phyloP scores from a whole-genome alignment of 2,329 filamentous ascomycete genomes.

The Fusarium palustre region DNA sequence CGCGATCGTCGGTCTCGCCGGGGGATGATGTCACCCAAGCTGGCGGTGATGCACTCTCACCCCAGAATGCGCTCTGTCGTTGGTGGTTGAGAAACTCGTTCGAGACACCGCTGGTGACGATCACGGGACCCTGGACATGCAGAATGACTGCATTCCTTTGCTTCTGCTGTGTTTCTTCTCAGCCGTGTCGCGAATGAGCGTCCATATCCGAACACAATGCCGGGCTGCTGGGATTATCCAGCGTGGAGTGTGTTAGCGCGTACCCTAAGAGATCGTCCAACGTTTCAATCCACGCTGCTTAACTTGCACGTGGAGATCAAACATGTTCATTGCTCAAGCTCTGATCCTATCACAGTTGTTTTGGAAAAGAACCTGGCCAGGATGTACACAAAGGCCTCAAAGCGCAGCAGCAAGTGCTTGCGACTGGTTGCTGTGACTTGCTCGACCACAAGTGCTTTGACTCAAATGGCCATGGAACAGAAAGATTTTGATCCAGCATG shows the following conservation, averaged over 20 bases:
- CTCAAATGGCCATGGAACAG: not conserved
- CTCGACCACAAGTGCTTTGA: constrained; percentile 3
- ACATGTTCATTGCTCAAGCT: constrained; percentile 19
- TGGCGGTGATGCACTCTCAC: constrained; percentile 32
- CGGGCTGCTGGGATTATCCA: constrained; percentile 28
- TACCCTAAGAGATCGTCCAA: constrained; percentile 32
- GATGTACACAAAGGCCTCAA: constrained; percentile 6
- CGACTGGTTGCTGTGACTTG: constrained; percentile 13
- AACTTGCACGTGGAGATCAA: constrained; percentile 33
- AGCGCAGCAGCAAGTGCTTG: constrained; percentile 16
- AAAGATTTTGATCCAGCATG: constrained; percentile 13
- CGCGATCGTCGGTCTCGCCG: constrained; percentile 33
- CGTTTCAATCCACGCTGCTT: constrained; percentile 36
- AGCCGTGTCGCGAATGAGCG: constrained; percentile 20
- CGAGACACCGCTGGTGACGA: constrained; percentile 24
- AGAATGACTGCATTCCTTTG: constrained; percentile 33
- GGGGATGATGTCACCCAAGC: constrained; percentile 38
- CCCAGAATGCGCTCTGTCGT: constrained; percentile 20
- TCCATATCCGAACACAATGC: constrained; percentile 13
- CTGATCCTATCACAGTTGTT: constrained; percentile 23
- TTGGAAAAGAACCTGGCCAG: constrained; percentile 11
- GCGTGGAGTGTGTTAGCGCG: constrained; percentile 31
- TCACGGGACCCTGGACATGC: constrained; percentile 33
- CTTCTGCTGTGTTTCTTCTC: constrained; percentile 15
- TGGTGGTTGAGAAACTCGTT: constrained; percentile 23